Conservation (phyloP, 768 basidiomycete species). For the Kwoniella newhampshirensis region DNA sequence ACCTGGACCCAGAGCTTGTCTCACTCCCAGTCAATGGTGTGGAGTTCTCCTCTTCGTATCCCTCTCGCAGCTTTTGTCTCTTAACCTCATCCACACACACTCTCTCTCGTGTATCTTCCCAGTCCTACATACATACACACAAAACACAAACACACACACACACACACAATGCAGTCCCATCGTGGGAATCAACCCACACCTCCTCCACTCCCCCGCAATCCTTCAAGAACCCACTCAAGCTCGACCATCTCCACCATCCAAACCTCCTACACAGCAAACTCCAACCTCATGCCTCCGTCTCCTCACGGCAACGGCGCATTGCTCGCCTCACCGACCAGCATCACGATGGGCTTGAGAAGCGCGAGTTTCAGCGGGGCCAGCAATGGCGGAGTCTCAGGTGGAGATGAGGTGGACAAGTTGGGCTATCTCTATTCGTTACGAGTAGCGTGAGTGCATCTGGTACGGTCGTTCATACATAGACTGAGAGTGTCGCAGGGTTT, state of each 20-base stretch:
- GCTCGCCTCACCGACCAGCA: slow-evolving; percentile 15
- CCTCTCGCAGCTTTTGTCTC: no score
- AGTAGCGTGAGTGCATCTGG: slow-evolving; percentile 38
- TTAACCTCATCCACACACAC: no score
- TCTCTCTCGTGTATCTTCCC: no score
- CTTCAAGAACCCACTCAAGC: slow-evolving; percentile 10
- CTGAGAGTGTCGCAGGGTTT: slow-evolving; percentile 22
- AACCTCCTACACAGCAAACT: slow-evolving; percentile 14
- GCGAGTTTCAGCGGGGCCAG: background rate
- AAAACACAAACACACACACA: background rate
- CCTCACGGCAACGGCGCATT: slow-evolving; percentile 7
- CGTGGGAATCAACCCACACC: slow-evolving; percentile 13
- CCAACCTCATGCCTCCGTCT: slow-evolving; percentile 18
- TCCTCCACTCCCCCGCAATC: slow-evolving; percentile 13
- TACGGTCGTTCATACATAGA: background rate
- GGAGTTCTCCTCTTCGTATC: no score
- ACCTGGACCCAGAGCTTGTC: no score
- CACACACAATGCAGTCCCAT: slow-evolving; percentile 20
- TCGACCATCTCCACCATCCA: slow-evolving; percentile 17
- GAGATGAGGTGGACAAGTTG: slow-evolving; percentile 37
- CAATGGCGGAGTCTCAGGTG: background rate
- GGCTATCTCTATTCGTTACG: slow-evolving; percentile 46
- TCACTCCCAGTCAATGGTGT: no score
- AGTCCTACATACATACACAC: background rate
- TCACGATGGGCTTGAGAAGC: slow-evolving; percentile 9